Percentiles rank a stretch among this genome's conserved stretches.
phyloP scores from a whole-genome alignment of 208 protist genomes.

The Leishmania arabica region DNA sequence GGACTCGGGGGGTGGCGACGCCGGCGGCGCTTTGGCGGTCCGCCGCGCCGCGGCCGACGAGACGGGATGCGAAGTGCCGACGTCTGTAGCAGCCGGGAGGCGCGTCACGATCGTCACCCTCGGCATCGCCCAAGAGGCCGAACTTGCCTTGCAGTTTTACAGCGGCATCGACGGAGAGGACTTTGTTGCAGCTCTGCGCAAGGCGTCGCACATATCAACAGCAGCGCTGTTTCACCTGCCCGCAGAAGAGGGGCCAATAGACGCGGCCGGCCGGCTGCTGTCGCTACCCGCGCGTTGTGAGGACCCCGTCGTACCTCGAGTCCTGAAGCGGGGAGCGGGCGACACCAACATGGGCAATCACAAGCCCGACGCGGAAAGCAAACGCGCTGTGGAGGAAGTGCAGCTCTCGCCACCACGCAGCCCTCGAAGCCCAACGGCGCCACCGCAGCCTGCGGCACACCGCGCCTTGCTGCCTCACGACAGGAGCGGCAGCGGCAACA shows the following conservation, averaged over 20 bases:
- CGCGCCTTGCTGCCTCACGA: not conserved
- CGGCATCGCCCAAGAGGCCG: constrained; percentile 27
- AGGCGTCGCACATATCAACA: constrained; percentile 2
- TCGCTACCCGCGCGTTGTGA: constrained; percentile 8
- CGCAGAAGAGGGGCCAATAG: constrained; percentile 11
- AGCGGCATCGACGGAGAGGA: constrained; percentile 17
- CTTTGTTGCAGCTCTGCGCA: constrained; percentile 28
- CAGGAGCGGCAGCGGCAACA: not conserved
- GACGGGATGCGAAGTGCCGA: not conserved
- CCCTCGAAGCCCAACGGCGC: not conserved
- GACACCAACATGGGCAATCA: not conserved
- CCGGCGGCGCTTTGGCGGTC: not conserved
- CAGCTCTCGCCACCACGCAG: not conserved
- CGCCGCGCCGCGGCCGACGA: not conserved
- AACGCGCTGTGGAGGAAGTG: not conserved
- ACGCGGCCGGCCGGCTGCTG: constrained; percentile 9
- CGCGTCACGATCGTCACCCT: constrained; percentile 28
- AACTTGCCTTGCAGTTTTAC: constrained; percentile 35
- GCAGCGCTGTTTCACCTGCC: constrained; percentile 21
- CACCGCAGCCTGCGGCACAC: not conserved
- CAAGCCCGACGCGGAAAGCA: not conserved
- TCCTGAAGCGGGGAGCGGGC: constrained; percentile 7
- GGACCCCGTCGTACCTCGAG: constrained; percentile 12
- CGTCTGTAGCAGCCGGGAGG: not conserved
- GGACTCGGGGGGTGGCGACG: not conserved